Base-by-base conservation (phyloP, 257 asterid species). In the Przewalskia tangutica region DNA sequence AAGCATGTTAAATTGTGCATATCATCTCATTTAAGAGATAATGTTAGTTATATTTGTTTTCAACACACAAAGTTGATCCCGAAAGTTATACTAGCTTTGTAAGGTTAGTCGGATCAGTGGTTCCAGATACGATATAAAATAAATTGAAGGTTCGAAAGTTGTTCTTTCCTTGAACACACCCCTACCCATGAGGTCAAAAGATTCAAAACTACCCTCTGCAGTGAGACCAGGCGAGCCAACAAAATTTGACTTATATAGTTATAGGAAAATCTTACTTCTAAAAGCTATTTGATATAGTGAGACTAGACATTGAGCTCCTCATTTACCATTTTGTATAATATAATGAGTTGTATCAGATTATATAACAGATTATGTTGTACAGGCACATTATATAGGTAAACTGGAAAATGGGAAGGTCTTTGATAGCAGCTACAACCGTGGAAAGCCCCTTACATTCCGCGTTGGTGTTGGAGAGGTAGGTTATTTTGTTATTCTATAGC, bases 401-500 rank as follows among this genome's bases (percentile, higher is more conserved):
- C 80, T 93, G 86, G 91, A 89, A 84, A 86, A 93, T 75, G 99
- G 99, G 20, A 91, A 86, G 82, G 95, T 95, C 34, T 95, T 95
- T 44, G 99, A 95, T 60, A 95, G 99, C 93, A 95, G 99, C 87
- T 93, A 93, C 85, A 90, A 88, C 48, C 85, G 99, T n/a, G 98
- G 99, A 68, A 93, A 95, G 90, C 97, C 98, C 40, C 95, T 95
- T 38, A 83, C 97, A 8, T 93, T 95, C 84, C 98, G 94, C 9
- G 81, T 93, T 20, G 99, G 99, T 73, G 97, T 89, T 56, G 98
- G 98, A 23, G 98, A 95, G 98, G 97, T 94, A 86, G 8, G 84
- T 68, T 4, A 12, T 17, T 23, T 27, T 27, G 32, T 27, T 27
- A 11, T 16, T 58, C 20, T 27, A 3, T 3, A 79, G 44, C 42